Conservation (phyloP, 2,329 filamentous ascomycete genomes). For the Xylariaceae sp. region DNA sequence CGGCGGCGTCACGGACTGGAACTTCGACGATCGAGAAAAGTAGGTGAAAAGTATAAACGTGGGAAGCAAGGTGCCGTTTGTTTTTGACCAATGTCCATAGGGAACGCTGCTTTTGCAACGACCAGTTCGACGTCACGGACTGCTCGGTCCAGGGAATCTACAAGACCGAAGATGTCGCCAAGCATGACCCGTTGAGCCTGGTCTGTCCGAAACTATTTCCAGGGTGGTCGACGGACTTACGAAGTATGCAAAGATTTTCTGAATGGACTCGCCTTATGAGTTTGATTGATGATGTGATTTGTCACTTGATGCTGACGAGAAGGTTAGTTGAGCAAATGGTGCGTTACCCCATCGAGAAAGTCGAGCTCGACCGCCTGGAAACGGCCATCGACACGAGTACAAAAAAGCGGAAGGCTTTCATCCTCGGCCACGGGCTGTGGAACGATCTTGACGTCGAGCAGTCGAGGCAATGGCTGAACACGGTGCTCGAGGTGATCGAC, state of each 20-base stretch:
- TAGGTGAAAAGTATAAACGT: slow-evolving; percentile 8
- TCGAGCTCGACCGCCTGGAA: slow-evolving; percentile 37
- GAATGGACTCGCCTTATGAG: too few relatives aligned
- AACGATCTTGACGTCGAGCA: slow-evolving; percentile 40
- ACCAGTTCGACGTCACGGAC: slow-evolving; percentile 44
- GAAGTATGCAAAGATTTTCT: slow-evolving; percentile 18
- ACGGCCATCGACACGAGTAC: slow-evolving; percentile 30
- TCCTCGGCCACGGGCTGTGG: slow-evolving; percentile 45
- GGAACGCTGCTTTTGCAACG: slow-evolving; percentile 43
- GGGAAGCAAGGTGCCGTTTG: slow-evolving; percentile 2
- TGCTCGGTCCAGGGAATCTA: slow-evolving; percentile 46
- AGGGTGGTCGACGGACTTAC: slow-evolving; percentile 25
- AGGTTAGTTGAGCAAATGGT: slow-evolving; percentile 39
- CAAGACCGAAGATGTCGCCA: slow-evolving; percentile 40
- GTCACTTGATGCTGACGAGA: slow-evolving; percentile 6
- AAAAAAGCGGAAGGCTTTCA: slow-evolving; percentile 35
- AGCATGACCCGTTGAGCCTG: slow-evolving; percentile 38
- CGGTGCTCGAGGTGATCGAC: slow-evolving; percentile 31
- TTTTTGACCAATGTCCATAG: slow-evolving; percentile 22
- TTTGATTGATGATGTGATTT: neutral
- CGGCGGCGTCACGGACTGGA: slow-evolving; percentile 45
- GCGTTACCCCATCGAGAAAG: slow-evolving; percentile 37
- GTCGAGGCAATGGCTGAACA: slow-evolving; percentile 38
- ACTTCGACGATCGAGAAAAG: slow-evolving; percentile 40
- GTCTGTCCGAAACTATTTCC: slow-evolving; percentile 34